phyloP scores from a whole-genome alignment of 2,329 filamentous ascomycete species.

The Raffaelea arxii region DNA sequence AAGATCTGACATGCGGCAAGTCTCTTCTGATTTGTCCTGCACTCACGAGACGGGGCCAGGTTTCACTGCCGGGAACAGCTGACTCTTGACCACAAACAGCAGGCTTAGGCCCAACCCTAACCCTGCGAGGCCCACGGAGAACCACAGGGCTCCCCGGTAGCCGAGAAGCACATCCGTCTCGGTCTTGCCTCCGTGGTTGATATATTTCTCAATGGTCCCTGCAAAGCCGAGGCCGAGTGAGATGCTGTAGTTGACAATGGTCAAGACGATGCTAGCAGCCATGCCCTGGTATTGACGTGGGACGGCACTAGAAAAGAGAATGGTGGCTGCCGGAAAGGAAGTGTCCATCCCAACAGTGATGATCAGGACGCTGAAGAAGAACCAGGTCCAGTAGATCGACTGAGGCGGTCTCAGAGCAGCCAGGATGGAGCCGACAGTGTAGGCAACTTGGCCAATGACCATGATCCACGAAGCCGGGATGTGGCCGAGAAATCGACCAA shows the following conservation, averaged over 20 bases:
- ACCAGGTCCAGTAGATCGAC: constrained; percentile 55
- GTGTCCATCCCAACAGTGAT: constrained; percentile 57
- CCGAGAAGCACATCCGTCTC: constrained; percentile 19
- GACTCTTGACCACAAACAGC: neutral
- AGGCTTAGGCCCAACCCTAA: constrained; percentile 14
- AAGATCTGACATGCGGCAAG: too few relatives aligned
- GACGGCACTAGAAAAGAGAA: constrained; percentile 47
- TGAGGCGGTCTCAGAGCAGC: constrained; percentile 36
- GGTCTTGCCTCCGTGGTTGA: constrained; percentile 16
- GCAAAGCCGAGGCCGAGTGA: constrained; percentile 56
- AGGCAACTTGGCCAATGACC: constrained; percentile 30
- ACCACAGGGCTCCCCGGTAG: constrained; percentile 26
- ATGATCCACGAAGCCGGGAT: constrained; percentile 30
- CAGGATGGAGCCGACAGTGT: constrained; percentile 29
- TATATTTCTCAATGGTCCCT: constrained; percentile 46
- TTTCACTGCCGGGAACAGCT: too few relatives aligned
- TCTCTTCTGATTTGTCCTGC: too few relatives aligned
- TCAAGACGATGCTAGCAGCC: constrained; percentile 46
- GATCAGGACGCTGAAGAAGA: constrained; percentile 47
- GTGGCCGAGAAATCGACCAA: constrained; percentile 35
- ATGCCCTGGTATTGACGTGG: constrained; percentile 35
- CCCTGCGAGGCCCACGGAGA: constrained; percentile 27
- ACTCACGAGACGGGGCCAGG: too few relatives aligned
- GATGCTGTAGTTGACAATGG: constrained; percentile 59
- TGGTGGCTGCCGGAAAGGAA: constrained; percentile 50